Evolutionary conservation across 805 yeast species (phyloP).

Genomic region (Ogataea ganodermae): DNA sequence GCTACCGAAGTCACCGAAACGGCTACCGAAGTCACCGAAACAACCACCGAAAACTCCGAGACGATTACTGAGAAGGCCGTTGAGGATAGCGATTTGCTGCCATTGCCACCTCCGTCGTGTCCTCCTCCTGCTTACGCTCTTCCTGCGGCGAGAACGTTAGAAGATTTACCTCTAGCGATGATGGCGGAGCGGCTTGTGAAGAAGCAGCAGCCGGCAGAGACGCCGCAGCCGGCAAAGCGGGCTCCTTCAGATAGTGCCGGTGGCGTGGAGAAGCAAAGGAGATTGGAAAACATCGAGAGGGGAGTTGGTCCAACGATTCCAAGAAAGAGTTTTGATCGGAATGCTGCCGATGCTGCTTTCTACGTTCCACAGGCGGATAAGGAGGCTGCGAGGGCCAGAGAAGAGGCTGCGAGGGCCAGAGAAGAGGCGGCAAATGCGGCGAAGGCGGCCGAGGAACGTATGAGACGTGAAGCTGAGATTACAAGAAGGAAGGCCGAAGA

Average conservation of each 20-base stretch:
- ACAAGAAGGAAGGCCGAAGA: too few species aligned
- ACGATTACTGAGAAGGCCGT: neutral
- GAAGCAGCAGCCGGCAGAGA: too few species aligned
- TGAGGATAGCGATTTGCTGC: constrained; percentile 3
- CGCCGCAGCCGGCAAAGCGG: neutral
- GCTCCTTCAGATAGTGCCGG: neutral
- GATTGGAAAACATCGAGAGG: neutral
- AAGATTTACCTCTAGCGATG: too few species aligned
- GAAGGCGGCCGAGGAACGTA: too few species aligned
- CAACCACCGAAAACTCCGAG: neutral
- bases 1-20: neutral
- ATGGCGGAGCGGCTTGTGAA: too few species aligned
- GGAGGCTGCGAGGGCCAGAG: neutral
- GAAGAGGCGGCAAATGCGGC: too few species aligned
- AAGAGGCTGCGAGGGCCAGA: neutral
- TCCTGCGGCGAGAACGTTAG: too few species aligned
- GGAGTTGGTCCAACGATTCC: too few species aligned
- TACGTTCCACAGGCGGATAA: neutral
- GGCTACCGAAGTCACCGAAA: neutral
- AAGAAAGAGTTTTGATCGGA: neutral
- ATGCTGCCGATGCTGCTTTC: neutral
- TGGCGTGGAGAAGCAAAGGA: neutral
- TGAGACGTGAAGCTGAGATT: too few species aligned
- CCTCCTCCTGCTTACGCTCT: constrained; percentile 8
- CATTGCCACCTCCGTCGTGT: constrained; percentile 16